Evolutionary conservation across 2,329 filamentous ascomycete genomes (phyloP), one percentile per base, ranked within the genome.

Genomic region (Coleophoma cylindrospora): DNA sequence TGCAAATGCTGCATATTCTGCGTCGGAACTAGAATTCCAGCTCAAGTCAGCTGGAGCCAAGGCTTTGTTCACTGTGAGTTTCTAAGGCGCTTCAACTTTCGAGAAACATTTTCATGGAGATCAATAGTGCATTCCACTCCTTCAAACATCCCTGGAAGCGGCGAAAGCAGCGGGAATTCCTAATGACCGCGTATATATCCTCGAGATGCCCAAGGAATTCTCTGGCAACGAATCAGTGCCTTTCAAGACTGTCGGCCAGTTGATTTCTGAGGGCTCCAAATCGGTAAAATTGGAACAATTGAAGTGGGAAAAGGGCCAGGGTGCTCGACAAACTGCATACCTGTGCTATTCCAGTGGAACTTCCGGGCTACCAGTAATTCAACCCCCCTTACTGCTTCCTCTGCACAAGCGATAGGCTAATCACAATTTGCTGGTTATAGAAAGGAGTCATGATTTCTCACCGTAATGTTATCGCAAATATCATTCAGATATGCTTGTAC

Each of bases 361-460:
- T 1, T 91, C 87, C 11, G 88, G 88, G 3, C 69, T 91, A 36
- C 88, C 88, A 14, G 84, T 87, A 72, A 61, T 75, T 53, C 10
- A 17, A 14, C 4, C 38, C 13, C 40, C 27, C 27, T 27, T 27
- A 27, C 9, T 38, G 36, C 36, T 2, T 8, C 5, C 14, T 17
- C 34, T 19, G 15, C 14, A 2, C 22, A 32, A 37, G 4, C 8
- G 12, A 50, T 40, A 3, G 37, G 40, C 15, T 13, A 33, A 43
- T n/a, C 36, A n/a, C 7, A 36, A 40, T 22, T 2, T 4, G 32
- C 17, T 36, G 27, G 36, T 40, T 10, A n/a, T 51, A 87, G 81
- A 90, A 91, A 84, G 88, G 87, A 41, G 88, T 91, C 48, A 90
- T 89, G 83, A 87, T 92, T 52, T 87, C 86, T 3, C 88, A 92